Percentiles rank a stretch among this genome's conserved stretches.
phyloP scores from a whole-genome alignment of 148 eudicot genomes.

The Rhododendron griersonianum region DNA sequence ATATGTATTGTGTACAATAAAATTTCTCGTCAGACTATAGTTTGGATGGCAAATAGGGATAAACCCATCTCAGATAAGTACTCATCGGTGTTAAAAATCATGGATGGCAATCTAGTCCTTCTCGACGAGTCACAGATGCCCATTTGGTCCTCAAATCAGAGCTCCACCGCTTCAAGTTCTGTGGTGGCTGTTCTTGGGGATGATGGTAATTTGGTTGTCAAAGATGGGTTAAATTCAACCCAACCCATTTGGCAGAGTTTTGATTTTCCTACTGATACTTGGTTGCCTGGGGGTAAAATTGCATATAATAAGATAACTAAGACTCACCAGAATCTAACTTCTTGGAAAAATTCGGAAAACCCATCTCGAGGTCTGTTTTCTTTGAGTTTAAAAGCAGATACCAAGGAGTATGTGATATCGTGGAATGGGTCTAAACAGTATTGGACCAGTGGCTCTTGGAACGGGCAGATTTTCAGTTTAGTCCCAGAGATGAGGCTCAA shows the following conservation, averaged over 20 bases:
- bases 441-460: conserved; percentile 45
- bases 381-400: conserved; percentile 29
- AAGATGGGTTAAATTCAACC: too few relatives aligned
- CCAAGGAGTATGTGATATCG: conserved; percentile 23
- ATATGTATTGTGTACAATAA: conserved; percentile 31
- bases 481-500: conserved; percentile 54
- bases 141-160: conserved; percentile 42
- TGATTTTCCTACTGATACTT: too few relatives aligned
- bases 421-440: conserved; percentile 32
- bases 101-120: conserved; percentile 42
- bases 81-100: conserved; percentile 29
- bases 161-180: neutral
- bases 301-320: too few relatives aligned
- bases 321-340: too few relatives aligned
- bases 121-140: conserved; percentile 17
- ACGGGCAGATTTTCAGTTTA: conserved; percentile 34
- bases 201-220: too few relatives aligned
- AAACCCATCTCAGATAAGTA: conserved; percentile 11
- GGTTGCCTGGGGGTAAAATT: too few relatives aligned
- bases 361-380: conserved; percentile 5
- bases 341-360: too few relatives aligned
- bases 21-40: conserved; percentile 22
- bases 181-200: neutral
- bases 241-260: too few relatives aligned
- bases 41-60: conserved; percentile 40